Base-by-base conservation (phyloP, 495 filamentous ascomycete genomes). In the Hypoxylon cercidicola region DNA sequence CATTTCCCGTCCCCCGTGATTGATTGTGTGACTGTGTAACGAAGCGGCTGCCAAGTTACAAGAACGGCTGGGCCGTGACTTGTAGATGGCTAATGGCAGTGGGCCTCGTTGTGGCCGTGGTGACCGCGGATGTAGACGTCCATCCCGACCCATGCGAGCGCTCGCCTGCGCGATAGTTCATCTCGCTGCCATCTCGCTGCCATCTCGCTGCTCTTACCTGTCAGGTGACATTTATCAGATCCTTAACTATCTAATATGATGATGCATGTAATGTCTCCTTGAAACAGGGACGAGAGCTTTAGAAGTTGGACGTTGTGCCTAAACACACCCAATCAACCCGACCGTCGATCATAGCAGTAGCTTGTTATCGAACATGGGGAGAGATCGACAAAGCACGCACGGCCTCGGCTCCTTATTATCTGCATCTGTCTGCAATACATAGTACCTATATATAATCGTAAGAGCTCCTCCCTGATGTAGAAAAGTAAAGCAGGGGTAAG, bases 151-250 rank as follows among this genome's bases (percentile, higher is more conserved):
- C 70, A 64, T 69, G 66, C 25, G 25, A 28, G 25, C 25, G n/a
- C 25, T 28, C 7, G 3, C 25, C 52, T 61, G 52, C 55, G 41
- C 49, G 62, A 51, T 62, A 53, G 47, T 45, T 41, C n/a, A n/a
- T n/a, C n/a, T n/a, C n/a, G n/a, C n/a, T n/a, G n/a, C n/a, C n/a
- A n/a, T n/a, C n/a, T n/a, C n/a, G n/a, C n/a, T n/a, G n/a, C n/a
- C 45, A 64, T 69, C 58, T 70, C 70, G 70, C 70, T 60, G 70
- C 50, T 47, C 48, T 43, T 70, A 53, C 34, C 64, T 35, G 57
- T 72, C 70, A 72, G 70, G 70, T 72, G 70, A 72, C 54, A 56
- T 67, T 60, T 68, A 41, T 21, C 40, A 68, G 59, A 62, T 68
- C 64, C 59, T 50, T 54, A 59, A 6, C 59, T 60, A 55, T 68